A percentile compares a stretch with the other conserved stretches of the same genome.
Conservation (phyloP, 495 filamentous ascomycete genomes). For the Penicillium paradoxum region DNA sequence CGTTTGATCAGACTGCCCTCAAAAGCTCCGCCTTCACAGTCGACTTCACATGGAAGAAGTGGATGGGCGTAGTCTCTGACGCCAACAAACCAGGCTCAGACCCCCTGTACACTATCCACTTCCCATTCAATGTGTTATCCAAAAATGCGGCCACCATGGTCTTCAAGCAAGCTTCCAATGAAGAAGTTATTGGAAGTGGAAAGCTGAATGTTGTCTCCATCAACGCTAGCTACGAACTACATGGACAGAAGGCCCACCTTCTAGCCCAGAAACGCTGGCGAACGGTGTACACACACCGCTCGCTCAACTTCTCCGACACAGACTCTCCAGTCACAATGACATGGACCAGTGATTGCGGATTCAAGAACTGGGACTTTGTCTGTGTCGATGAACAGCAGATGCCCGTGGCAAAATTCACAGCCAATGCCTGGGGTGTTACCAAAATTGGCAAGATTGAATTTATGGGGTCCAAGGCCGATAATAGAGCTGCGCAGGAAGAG, state of each 20-base stretch:
- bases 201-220: conserved; percentile 25
- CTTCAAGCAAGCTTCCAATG: conserved; percentile 4
- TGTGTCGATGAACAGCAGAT: conserved; percentile 27
- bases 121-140: conserved; percentile 11
- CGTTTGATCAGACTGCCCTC: neutral
- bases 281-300: conserved; percentile 31
- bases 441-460: conserved; percentile 30
- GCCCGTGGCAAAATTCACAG: conserved; percentile 25
- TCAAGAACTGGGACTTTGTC: conserved; percentile 35
- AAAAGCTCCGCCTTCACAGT: conserved; percentile 13
- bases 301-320: conserved; percentile 15
- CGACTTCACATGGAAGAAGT: conserved; percentile 29
- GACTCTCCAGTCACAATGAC: conserved; percentile 24
- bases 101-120: conserved; percentile 19
- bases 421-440: conserved; percentile 24
- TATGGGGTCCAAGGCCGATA: conserved; percentile 17
- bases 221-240: conserved; percentile 25
- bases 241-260: conserved; percentile 20
- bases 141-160: conserved; percentile 1
- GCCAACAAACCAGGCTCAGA: conserved; percentile 2
- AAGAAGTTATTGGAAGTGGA: conserved; percentile 21
- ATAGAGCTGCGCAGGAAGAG: conserved; percentile 24
- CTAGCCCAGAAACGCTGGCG: conserved; percentile 27
- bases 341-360: conserved; percentile 25
- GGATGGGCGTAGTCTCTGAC: conserved; percentile 17